Percentiles rank a stretch among this genome's conserved stretches.
These are phyloP conservation scores for Colletotrichum brevisporum DNA, from an alignment of 2,329 filamentous ascomycete genomes.

Conservation along the genomic window DNA sequence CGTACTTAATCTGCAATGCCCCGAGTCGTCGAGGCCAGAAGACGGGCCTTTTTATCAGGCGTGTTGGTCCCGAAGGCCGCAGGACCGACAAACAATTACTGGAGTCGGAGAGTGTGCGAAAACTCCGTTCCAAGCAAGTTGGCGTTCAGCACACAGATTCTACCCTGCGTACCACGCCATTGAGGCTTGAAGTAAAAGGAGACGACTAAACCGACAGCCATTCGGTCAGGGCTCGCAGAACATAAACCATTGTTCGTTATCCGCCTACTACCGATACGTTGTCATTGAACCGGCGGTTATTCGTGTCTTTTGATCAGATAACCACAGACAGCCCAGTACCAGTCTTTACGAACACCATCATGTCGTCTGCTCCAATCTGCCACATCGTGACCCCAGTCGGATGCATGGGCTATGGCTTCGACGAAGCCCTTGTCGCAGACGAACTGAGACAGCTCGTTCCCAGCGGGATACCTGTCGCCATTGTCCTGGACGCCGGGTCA, in stretches of 20 bases:
- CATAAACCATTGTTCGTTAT: not conserved
- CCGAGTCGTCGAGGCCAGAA: not conserved
- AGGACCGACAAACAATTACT: no score
- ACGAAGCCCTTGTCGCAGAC: constrained; percentile 47
- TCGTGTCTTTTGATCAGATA: no score
- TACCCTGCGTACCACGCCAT: no score
- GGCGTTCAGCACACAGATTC: not conserved
- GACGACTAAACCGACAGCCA: no score
- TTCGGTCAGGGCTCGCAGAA: not conserved
- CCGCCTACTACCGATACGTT: no score
- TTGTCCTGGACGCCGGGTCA: constrained; percentile 54
- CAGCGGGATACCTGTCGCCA: constrained; percentile 49
- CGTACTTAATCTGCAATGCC: not conserved
- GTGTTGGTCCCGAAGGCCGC: no score
- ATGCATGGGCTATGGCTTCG: constrained; percentile 65
- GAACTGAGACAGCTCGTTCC: constrained; percentile 47
- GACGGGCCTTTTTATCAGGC: no score
- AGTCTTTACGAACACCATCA: not conserved
- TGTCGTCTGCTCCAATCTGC: constrained; percentile 44
- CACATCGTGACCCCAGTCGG: constrained; percentile 62
- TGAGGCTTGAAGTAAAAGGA: no score
- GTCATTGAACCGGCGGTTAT: no score
- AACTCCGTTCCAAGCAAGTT: not conserved
- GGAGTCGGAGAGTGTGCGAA: not conserved
- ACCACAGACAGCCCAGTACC: no score